A percentile compares a stretch with the other conserved stretches of the same genome.
Evolutionary conservation across 2,329 filamentous ascomycete genomes (phyloP).

Genomic region (Passalora sequoiae): DNA sequence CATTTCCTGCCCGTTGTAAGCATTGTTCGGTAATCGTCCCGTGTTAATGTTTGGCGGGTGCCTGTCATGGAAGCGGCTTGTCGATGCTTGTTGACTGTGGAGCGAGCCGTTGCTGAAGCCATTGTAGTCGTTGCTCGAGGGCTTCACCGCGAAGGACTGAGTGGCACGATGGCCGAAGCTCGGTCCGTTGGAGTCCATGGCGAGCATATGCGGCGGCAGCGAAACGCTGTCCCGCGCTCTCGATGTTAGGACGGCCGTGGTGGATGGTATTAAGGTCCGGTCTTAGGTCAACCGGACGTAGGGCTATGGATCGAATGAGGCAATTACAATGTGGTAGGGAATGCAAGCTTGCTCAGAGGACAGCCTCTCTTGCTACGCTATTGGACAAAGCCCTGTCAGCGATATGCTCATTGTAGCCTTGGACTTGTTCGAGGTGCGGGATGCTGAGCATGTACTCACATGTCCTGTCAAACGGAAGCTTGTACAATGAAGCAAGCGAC

Average conservation of each 20-base stretch:
- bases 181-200: conserved; percentile 71
- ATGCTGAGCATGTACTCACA: no score
- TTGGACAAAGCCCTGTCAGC: no score
- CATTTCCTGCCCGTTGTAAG: conserved; percentile 57
- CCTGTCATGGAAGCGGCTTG: conserved; percentile 78
- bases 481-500: conserved; percentile 12
- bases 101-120: conserved; percentile 93
- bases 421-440: no score
- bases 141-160: conserved; percentile 66
- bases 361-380: no score
- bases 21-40: conserved; percentile 48
- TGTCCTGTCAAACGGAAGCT: no score
- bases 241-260: conserved; percentile 77
- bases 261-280: conserved; percentile 43
- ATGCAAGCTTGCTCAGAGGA: no score
- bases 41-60: conserved; percentile 91
- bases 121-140: conserved; percentile 69
- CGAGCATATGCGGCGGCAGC: conserved; percentile 76
- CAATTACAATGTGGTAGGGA: conserved; percentile 17
- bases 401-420: no score
- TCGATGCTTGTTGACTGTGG: conserved; percentile 66
- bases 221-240: conserved; percentile 75
- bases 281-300: conserved; percentile 20
- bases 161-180: conserved; percentile 49
- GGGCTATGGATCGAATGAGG: conserved; percentile 5